Evolutionary conservation across 106 monocot species (phyloP).

Genomic region (Platanthera guangdongensis): DNA sequence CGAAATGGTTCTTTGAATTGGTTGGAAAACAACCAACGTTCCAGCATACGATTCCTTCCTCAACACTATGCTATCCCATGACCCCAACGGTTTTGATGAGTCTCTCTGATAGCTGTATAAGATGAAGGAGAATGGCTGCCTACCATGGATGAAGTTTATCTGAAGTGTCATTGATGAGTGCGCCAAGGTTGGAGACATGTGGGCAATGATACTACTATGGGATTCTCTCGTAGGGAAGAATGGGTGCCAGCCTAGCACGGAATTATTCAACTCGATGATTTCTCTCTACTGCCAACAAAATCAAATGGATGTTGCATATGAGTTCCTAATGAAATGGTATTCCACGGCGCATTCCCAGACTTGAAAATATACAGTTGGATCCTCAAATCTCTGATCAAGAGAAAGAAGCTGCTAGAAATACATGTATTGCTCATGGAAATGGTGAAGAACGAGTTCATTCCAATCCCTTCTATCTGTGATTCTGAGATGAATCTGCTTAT

Average conservation of each 20-base stretch:
- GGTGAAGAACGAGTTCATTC: conserved; percentile 61
- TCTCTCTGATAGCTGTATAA: conserved; percentile 24
- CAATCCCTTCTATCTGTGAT: conserved; percentile 21
- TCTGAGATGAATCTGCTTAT: conserved; percentile 25
- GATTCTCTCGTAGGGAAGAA: conserved; percentile 25
- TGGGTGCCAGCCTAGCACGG: conserved; percentile 25
- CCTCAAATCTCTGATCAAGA: conserved; percentile 36
- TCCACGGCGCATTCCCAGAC: conserved; percentile 51
- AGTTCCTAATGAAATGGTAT: conserved; percentile 61
- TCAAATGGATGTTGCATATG: conserved; percentile 16
- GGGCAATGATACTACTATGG: conserved; percentile 36
- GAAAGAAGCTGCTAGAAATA: conserved; percentile 27
- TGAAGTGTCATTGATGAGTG: conserved; percentile 20
- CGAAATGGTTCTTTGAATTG: conserved; percentile 46
- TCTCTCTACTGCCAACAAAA: conserved; percentile 20
- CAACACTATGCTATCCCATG: conserved; percentile 15
- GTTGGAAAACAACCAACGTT: conserved; percentile 45
- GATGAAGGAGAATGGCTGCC: conserved; percentile 35
- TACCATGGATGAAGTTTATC: conserved; percentile 64
- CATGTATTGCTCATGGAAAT: conserved; percentile 52
- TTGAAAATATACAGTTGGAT: conserved; percentile 44
- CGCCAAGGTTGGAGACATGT: conserved; percentile 10
- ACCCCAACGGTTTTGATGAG: conserved; percentile 12
- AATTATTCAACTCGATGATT: conserved; percentile 58
- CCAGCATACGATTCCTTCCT: conserved; percentile 78